Base-by-base conservation (phyloP, 768 basidiomycete species). In the Mycena filopes region DNA sequence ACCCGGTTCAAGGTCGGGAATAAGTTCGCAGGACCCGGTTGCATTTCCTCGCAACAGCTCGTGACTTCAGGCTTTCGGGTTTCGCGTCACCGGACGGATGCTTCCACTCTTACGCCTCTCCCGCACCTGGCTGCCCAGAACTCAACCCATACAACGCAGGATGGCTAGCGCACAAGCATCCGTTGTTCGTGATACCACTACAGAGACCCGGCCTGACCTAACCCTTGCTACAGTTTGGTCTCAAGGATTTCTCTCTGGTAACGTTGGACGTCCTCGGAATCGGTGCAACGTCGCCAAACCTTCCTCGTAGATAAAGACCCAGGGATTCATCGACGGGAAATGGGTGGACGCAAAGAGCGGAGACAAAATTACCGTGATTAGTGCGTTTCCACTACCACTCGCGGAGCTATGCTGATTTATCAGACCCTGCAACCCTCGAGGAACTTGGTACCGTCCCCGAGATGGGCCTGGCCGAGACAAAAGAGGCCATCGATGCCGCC, bases 371-470 rank as follows among this genome's bases (percentile, higher is more conserved):
- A 74, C 79, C 29, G 95, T 98, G 41, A 87, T 82, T 48, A 95
- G 96, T 96, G 74, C 64, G 91, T 81, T 46, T 18, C 31, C 46
- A 25, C 58, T 43, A 29, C 40, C 33, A 25, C 33, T 45, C 29
- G 53, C 53, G n/a, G 13, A 36, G 62, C 58, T 21, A 46, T 8
- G 41, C 38, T 45, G 36, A 25, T 55, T 18, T n/a, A 21, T 45
- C 62, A 97, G 96, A 98, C 81, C 97, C 97, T 31, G 94, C 95
- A 8, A 97, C 91, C 5, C 86, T 86, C 43, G 87, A 96, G 68
- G 86, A 87, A 63, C 86, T 98, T 47, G 97, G 96, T 16, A 89
- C 86, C 0, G 84, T 96, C 28, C 94, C 96, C 4, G 97, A 99
- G 74, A 93, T 98, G 91, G 92, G 91, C 12, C 74, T 93, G 46